phyloP scores from a whole-genome alignment of 2,329 filamentous ascomycete genomes.

The Microcyclosporella mali region DNA sequence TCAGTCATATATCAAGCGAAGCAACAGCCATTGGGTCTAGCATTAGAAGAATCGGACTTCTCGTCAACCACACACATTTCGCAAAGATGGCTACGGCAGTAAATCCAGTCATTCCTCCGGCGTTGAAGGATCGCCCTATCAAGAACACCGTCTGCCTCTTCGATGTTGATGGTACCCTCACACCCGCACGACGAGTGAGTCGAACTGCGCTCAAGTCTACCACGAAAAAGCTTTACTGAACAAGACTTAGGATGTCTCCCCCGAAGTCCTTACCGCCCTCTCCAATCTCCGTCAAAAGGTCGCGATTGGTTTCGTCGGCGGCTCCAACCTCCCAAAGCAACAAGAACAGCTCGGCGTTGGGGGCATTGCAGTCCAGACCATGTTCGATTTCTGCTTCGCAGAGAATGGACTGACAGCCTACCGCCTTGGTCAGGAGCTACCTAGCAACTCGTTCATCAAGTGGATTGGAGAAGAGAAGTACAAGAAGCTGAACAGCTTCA shows the following conservation, averaged over 20 bases:
- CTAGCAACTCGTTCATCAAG: slow-evolving; percentile 78
- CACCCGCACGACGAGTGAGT: slow-evolving; percentile 68
- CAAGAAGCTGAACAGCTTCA: slow-evolving; percentile 69
- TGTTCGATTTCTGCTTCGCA: slow-evolving; percentile 97
- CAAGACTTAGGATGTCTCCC: slow-evolving; percentile 46
- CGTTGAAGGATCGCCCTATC: slow-evolving; percentile 75
- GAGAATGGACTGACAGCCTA: slow-evolving; percentile 94
- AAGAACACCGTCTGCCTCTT: slow-evolving; percentile 94
- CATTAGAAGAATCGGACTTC: background rate
- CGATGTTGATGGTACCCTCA: slow-evolving; percentile 91
- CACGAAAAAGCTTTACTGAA: slow-evolving; percentile 4
- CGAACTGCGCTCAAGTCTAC: background rate
- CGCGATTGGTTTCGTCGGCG: slow-evolving; percentile 87
- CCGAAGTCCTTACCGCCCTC: slow-evolving; percentile 79
- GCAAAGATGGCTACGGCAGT: background rate
- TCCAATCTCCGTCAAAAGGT: slow-evolving; percentile 75
- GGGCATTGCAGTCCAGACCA: slow-evolving; percentile 62
- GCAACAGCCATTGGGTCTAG: background rate
- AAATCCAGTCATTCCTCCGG: slow-evolving; percentile 40
- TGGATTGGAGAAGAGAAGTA: slow-evolving; percentile 85
- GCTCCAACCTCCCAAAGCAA: slow-evolving; percentile 86
- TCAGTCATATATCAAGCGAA: too few species aligned
- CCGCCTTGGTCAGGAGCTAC: slow-evolving; percentile 70
- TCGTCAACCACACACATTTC: background rate
- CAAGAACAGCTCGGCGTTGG: slow-evolving; percentile 84